Conservation (phyloP, 805 yeast species). For the Myxozyma nipponensis region DNA sequence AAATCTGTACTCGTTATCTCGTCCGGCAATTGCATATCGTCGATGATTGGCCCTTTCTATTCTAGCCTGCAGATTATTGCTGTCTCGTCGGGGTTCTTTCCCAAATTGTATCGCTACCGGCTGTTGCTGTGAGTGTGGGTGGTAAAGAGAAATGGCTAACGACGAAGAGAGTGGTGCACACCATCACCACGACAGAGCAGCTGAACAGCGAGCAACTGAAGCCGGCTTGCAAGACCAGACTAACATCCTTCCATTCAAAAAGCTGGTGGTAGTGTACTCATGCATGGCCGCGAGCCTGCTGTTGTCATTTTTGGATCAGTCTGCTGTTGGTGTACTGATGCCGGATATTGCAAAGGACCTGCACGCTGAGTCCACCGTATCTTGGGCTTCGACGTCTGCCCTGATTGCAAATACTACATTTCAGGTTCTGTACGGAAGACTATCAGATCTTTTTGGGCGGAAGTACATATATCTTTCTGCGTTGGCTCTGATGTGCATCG, state of each 20-base stretch:
- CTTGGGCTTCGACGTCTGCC: slow-evolving; percentile 74
- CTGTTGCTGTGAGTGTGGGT: too few species aligned
- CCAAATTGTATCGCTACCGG: too few species aligned
- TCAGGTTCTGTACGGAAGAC: slow-evolving; percentile 69
- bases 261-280: slow-evolving; percentile 13
- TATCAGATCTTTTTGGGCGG: slow-evolving; percentile 55
- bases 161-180: too few species aligned
- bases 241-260: slow-evolving; percentile 9
- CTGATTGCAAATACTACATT: slow-evolving; percentile 66
- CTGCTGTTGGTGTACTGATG: slow-evolving; percentile 57
- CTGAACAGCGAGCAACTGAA: slow-evolving; percentile 1
- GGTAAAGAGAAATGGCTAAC: too few species aligned
- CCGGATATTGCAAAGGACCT: slow-evolving; percentile 59
- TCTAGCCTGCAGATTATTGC: too few species aligned
- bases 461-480: slow-evolving; percentile 43
- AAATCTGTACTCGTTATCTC: too few species aligned
- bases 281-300: slow-evolving; percentile 40
- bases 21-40: too few species aligned
- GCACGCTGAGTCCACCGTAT: slow-evolving; percentile 46
- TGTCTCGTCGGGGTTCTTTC: too few species aligned
- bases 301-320: slow-evolving; percentile 55
- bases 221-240: slow-evolving; percentile 17
- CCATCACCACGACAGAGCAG: background rate
- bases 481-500: slow-evolving; percentile 44
- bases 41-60: too few species aligned